phyloP scores from a whole-genome alignment of 805 yeast species.

The Soucietia sequanensis region DNA sequence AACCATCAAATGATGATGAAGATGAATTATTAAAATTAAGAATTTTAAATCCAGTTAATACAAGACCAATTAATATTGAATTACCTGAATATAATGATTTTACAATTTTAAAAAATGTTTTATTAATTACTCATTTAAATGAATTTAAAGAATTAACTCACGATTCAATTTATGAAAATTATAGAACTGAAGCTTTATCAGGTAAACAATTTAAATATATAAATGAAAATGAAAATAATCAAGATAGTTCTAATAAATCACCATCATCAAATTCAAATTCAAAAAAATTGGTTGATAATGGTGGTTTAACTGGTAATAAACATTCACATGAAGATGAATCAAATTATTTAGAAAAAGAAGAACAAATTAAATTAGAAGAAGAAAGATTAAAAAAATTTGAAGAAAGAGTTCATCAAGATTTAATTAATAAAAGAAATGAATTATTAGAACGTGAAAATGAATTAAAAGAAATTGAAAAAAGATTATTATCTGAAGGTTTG shows the following conservation, averaged over 20 bases:
- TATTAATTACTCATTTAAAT: constrained; percentile 79
- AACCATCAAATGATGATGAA: constrained; percentile 31
- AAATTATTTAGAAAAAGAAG: constrained; percentile 65
- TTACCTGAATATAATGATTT: constrained; percentile 79
- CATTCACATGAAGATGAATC: constrained; percentile 12
- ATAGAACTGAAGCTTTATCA: constrained; percentile 82
- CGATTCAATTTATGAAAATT: constrained; percentile 81
- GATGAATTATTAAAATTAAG: constrained; percentile 53
- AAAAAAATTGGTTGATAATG: no score
- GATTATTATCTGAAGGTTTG: constrained; percentile 59
- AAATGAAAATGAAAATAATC: constrained; percentile 2
- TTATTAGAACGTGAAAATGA: constrained; percentile 82
- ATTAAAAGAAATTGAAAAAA: constrained; percentile 74
- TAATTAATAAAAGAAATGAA: constrained; percentile 77
- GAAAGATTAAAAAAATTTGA: constrained; percentile 84
- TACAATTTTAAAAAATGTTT: constrained; percentile 71
- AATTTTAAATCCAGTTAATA: constrained; percentile 45
- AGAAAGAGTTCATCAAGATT: constrained; percentile 84
- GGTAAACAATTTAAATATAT: constrained; percentile 51
- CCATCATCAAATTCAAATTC: constrained; percentile 1
- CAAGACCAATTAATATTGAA: constrained; percentile 59
- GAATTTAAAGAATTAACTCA: constrained; percentile 89
- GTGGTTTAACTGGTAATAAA: constrained; percentile 3
- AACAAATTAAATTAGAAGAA: constrained; percentile 85
- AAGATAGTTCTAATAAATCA: background rate